Percentiles rank a stretch among this genome's conserved stretches.
phyloP scores from a whole-genome alignment of 176 grass and related monocot species.

The Bothriochloa decipiens region DNA sequence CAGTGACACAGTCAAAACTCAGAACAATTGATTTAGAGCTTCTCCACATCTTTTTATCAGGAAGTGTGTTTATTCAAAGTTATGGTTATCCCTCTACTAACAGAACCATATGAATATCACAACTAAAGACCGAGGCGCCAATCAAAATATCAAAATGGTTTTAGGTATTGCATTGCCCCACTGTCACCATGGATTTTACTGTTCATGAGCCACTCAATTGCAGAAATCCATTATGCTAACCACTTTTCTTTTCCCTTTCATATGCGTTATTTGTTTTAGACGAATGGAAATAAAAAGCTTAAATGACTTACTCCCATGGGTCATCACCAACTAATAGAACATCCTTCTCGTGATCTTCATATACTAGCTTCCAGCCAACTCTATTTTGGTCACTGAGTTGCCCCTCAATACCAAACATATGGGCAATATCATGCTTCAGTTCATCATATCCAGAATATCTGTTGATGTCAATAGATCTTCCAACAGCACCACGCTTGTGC shows the following conservation, averaged over 20 bases:
- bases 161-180: not conserved
- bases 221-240: constrained; percentile 22
- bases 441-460: constrained; percentile 76
- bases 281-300: not conserved
- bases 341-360: constrained; percentile 88
- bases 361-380: constrained; percentile 84
- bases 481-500: constrained; percentile 80
- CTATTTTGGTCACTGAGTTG: constrained; percentile 77
- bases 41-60: not conserved
- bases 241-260: not conserved
- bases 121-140: not conserved
- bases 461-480: constrained; percentile 80
- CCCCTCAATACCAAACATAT: constrained; percentile 84
- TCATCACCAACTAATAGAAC: constrained; percentile 83
- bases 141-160: constrained; percentile 15
- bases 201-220: not conserved
- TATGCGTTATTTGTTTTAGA: not conserved
- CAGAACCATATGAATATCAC: constrained; percentile 1
- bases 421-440: constrained; percentile 66
- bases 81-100: not conserved
- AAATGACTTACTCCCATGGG: constrained; percentile 86
- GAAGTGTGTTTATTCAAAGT: constrained; percentile 11
- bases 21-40: not conserved
- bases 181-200: not conserved
- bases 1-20: not conserved